Evolutionary conservation across 2,329 filamentous ascomycete genomes (phyloP), one percentile per base, ranked within the genome.

Genomic region (Paramyrothecium roridum): DNA sequence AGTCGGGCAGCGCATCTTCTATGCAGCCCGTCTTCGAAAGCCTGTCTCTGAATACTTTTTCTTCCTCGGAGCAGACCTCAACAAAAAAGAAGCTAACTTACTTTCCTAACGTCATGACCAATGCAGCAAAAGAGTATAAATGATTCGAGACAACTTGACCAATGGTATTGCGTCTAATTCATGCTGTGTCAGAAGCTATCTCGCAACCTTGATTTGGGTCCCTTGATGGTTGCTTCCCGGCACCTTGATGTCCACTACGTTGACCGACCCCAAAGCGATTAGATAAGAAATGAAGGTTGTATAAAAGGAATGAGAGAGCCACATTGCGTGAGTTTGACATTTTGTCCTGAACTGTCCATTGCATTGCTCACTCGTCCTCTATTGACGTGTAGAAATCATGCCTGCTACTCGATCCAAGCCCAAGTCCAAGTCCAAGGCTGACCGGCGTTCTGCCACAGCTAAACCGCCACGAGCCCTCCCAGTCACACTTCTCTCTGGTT

Each of bases 401-500:
- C 37, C 37, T 19, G 6, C 37, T 43, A 43, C 37, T 43, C 37
- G 37, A 6, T 43, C 37, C 37, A 43, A 43, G 37, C n/a, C 37
- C 37, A 43, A 16, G 37, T 19, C 37, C 4, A 43, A 43, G 37
- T 43, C 37, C 26, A 30, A 30, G 10, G 26, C 26, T 30, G 26
- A 30, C 26, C 26, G 26, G 26, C 26, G 26, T 30, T 30, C 26
- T 10, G 26, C 26, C 26, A 30, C n/a, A 13, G 12, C 37, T 8
- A 43, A 43, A 43, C 37, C 37, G 16, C 13, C 37, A 3, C 4
- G 12, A 43, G 37, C 37, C 13, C 54, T 73, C 3, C 70, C 70
- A 0, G 70, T 73, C 10, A 73, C 70, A 8, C 61, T 73, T 2
- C 59, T 73, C 0, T 73, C 70, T 2, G 70, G 70, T 0, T 73